A percentile compares a stretch with the other conserved stretches of the same genome.
Evolutionary conservation across 2,329 filamentous ascomycete species (phyloP).

Genomic region (Karstenula rhodostoma): DNA sequence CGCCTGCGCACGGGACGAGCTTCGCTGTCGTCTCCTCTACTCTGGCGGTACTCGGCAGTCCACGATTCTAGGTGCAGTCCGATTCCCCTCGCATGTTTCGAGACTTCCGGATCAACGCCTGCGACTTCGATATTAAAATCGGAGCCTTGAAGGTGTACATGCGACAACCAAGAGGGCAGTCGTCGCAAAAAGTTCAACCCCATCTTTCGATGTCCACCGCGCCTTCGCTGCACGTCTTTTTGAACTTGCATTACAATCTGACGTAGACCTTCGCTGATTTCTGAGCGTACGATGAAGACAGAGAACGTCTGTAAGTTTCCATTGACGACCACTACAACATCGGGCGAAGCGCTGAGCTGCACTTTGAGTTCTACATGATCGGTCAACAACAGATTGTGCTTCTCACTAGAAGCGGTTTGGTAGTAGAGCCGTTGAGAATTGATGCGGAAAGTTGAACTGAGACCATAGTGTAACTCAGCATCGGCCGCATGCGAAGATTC

Average conservation of each 20-base stretch:
- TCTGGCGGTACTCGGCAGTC: constrained; percentile 87
- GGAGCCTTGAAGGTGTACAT: constrained; percentile 83
- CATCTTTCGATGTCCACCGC: constrained; percentile 51
- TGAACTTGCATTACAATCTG: constrained; percentile 89
- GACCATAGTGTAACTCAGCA: constrained; percentile 84
- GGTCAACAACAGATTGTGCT: constrained; percentile 86
- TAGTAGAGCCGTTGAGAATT: constrained; percentile 93
- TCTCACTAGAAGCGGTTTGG: constrained; percentile 81
- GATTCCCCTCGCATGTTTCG: constrained; percentile 80
- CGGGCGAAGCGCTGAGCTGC: constrained; percentile 83
- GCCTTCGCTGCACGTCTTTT: constrained; percentile 50
- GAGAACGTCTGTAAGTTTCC: constrained; percentile 87
- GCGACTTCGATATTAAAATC: constrained; percentile 92
- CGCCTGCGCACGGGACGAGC: constrained; percentile 70
- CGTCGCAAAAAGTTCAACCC: constrained; percentile 73
- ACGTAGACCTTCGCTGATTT: constrained; percentile 90
- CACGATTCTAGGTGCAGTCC: constrained; percentile 88
- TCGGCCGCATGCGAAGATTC: constrained; percentile 94
- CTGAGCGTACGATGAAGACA: constrained; percentile 86
- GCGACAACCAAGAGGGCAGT: constrained; percentile 83
- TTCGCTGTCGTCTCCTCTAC: constrained; percentile 72
- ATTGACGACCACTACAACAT: constrained; percentile 81
- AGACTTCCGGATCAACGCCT: constrained; percentile 84
- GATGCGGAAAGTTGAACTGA: constrained; percentile 82
- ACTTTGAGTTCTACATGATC: constrained; percentile 88